Conservation (phyloP, 192 early-diverging fungal species). For the Backusella australiensis region DNA sequence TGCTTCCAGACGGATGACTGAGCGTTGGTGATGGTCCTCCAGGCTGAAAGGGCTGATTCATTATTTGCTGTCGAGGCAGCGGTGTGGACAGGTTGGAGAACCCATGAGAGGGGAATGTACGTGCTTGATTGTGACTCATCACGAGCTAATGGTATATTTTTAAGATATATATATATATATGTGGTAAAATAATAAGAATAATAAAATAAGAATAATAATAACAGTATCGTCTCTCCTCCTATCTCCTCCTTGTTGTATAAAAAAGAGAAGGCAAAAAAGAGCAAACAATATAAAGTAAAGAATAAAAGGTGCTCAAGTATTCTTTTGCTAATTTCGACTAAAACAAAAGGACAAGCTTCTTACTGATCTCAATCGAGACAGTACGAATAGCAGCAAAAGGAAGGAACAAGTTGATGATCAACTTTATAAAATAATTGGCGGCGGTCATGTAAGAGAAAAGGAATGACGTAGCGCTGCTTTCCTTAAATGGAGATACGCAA, state of each 20-base stretch:
- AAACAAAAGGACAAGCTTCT: background rate
- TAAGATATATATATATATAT: too few relatives aligned
- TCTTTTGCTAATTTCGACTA: background rate
- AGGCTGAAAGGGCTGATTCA: conserved; percentile 1
- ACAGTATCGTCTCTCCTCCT: background rate
- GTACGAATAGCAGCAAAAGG: background rate
- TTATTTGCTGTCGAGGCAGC: background rate
- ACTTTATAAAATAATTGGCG: background rate
- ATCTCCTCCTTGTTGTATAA: background rate
- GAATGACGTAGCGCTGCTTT: background rate
- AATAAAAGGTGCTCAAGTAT: background rate
- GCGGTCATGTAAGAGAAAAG: background rate
- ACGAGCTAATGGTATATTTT: background rate
- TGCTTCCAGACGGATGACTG: conserved; percentile 5
- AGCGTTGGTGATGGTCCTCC: background rate
- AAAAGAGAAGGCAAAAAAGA: background rate
- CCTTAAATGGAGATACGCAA: background rate
- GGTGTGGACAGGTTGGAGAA: background rate
- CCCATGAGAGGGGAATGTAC: background rate
- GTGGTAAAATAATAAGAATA: background rate
- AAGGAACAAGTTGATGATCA: background rate
- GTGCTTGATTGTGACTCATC: conserved; percentile 5
- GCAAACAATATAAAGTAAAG: background rate
- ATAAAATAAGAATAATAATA: background rate
- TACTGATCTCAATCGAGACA: conserved; percentile 8